Percentiles rank a stretch among this genome's conserved stretches.
These are phyloP conservation scores for Lichtheimia ramosa DNA, from an alignment of 371 early-diverging fungal species.

Conservation along the genomic window DNA sequence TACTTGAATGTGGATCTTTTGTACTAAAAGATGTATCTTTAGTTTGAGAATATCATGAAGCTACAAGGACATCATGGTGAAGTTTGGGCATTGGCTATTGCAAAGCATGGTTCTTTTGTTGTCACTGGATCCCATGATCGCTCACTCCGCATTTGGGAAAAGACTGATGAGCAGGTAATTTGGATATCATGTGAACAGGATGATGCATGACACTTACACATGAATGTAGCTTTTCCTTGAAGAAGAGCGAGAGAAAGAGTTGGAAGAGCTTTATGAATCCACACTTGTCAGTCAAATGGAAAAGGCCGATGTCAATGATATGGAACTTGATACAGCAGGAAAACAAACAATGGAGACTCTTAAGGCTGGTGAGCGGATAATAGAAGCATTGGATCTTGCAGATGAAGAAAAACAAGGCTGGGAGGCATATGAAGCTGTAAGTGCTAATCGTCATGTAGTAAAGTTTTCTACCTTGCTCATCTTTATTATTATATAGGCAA, in stretches of 20 bases:
- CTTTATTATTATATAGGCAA: conserved; percentile 28
- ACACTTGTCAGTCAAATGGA: conserved; percentile 71
- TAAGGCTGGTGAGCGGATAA: conserved; percentile 89
- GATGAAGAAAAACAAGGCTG: conserved; percentile 77
- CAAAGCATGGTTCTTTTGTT: conserved; percentile 84
- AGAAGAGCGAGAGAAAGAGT: conserved; percentile 93
- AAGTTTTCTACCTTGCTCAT: no score
- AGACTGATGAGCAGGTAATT: conserved; percentile 87
- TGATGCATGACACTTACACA: not conserved
- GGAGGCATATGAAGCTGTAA: conserved; percentile 60
- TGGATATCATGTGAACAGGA: no score
- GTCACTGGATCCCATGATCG: conserved; percentile 90
- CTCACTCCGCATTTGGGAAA: conserved; percentile 91
- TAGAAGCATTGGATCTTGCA: conserved; percentile 88
- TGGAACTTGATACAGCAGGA: conserved; percentile 76
- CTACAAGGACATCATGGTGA: conserved; percentile 91
- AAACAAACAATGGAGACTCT: conserved; percentile 87
- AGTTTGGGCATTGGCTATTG: conserved; percentile 89
- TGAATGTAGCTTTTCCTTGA: conserved; percentile 76
- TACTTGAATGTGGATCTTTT: not conserved
- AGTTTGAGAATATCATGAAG: conserved; percentile 92
- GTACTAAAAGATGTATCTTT: not conserved
- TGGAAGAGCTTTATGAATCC: conserved; percentile 87
- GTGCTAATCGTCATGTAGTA: not conserved
- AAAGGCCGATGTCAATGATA: conserved; percentile 53